Base-by-base conservation (phyloP, 2,329 filamentous ascomycete genomes). In the Periglandula ipomoeae region DNA sequence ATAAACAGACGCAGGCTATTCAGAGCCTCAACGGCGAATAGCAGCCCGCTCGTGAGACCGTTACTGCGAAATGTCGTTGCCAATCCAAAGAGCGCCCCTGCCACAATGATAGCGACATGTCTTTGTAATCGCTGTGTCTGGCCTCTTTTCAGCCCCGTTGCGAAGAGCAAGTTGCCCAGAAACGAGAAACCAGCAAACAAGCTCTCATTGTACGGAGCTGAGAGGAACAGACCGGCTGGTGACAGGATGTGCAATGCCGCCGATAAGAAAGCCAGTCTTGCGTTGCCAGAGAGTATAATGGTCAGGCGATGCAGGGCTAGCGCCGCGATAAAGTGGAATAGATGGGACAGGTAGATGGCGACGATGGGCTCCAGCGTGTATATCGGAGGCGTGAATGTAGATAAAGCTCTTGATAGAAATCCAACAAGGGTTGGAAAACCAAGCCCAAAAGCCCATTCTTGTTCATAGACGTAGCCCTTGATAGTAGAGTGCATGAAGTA, bases 161-260 rank as follows among this genome's bases (percentile, higher is more conserved):
- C 77, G 62, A 91, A 93, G 43, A 85, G 63, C 26, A 86, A 74
- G 58, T 82, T 82, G 1, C 89, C 93, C 0, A 74, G 56, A 58
- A 96, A 87, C 37, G 85, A 86, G 30, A 95, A 70, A 20, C 87
- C 72, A 0, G 91, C 82, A 65, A 89, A 96, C 0, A 84, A 65
- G 53, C 85, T 81, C 69, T 98, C 93, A 9, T 81, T 77, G 64
- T 93, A 95, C 0, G 91, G 89, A 0, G 90, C 85, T 0, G 85
- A 90, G 17, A 98, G 77, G 62, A 98, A 97, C 2, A 96, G 68
- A 1, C 91, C 91, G 0, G 87, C 93, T 0, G 93, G 91, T 0
- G 87, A 93, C 44, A 97, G 61, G 48, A 95, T 76, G 64, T 97
- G 89, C 44, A 97, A 70, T 15, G 78, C 69, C 3, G 88, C 81